These are phyloP conservation scores for Xylariaceae sp. DNA, from an alignment of 2,329 filamentous ascomycete species.

Conservation along the genomic window DNA sequence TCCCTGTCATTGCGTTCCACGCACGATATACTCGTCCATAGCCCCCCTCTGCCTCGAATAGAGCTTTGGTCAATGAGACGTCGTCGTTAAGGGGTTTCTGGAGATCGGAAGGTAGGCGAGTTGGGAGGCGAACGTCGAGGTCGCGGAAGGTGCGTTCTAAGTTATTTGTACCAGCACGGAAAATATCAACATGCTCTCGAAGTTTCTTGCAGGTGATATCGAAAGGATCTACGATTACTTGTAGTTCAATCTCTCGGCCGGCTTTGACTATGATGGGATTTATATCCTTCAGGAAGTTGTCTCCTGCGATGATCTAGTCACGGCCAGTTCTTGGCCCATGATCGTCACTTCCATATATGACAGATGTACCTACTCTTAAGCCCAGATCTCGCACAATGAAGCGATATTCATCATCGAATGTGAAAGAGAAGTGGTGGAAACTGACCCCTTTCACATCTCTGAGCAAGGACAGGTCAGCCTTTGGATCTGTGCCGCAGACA, in stretches of 20 bases:
- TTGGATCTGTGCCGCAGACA: too few species aligned
- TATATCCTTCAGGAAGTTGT: too few species aligned
- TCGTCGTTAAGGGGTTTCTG: not conserved
- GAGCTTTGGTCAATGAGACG: not conserved
- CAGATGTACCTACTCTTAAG: not conserved
- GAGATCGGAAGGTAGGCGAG: not conserved
- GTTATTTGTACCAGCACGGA: too few species aligned
- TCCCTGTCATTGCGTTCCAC: slow-evolving; percentile 3
- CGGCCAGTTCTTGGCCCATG: too few species aligned
- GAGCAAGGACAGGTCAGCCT: too few species aligned
- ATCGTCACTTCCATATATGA: not conserved
- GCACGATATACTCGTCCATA: not conserved
- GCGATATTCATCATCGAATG: slow-evolving; percentile 4
- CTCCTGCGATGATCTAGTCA: too few species aligned
- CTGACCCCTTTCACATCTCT: too few species aligned
- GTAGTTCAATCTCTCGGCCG: too few species aligned
- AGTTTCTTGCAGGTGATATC: too few species aligned
- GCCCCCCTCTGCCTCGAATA: not conserved
- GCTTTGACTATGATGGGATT: too few species aligned
- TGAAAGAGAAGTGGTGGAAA: slow-evolving; percentile 4
- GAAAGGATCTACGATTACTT: too few species aligned
- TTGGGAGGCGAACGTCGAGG: not conserved
- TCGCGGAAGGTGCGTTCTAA: not conserved
- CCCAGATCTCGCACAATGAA: slow-evolving; percentile 3
- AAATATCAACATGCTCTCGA: too few species aligned